Evolutionary conservation across 169 alveolate genomes (phyloP), one percentile per base, ranked within the genome.

Genomic region (Sarcocystis neurona): DNA sequence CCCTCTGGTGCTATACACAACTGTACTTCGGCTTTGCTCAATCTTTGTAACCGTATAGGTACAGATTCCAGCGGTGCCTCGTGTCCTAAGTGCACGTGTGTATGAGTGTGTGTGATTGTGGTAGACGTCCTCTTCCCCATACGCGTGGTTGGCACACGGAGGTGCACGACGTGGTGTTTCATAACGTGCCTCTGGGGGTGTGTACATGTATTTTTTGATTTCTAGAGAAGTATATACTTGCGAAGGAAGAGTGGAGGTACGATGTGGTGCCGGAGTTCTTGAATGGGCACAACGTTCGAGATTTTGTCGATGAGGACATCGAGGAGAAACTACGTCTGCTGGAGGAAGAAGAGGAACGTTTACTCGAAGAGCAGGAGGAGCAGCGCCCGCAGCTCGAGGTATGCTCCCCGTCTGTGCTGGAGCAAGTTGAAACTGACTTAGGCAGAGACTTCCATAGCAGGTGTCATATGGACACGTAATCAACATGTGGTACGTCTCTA

Each of bases 181-280:
- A n/a, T n/a, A n/a, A n/a, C n/a, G n/a, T n/a, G 85, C 56, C 37
- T 74, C 27, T 43, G 0, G 15, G 23, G 48, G 30, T 66, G 12
- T 79, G 8, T 20, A 5, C 27, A 18, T 82, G 89, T 50, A 30
- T 48, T 34, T 84, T 85, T 88, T 93, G 94, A 27, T 48, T 56
- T 79, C 87, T 92, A 92, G 98, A 97, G 87, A 95, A 94, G 82
- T 96, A 95, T 89, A 91, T 95, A 23, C 95, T 98, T 44, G 98
- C 94, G 47, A 92, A 97, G 85, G 98, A 96, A 23, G 98, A 97
- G 46, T 98, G 99, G 99, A 96, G 96, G 92, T 98, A 97, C 94
- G 99, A 99, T 94, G 97, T 96, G 80, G 96, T 98, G 89, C 99
- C 99, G 27, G 99, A 98, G 94, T 95, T 99, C 56, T 95, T 97